Base-by-base conservation (phyloP, 2,329 filamentous ascomycete species). In the Dactylonectria macrodidyma region DNA sequence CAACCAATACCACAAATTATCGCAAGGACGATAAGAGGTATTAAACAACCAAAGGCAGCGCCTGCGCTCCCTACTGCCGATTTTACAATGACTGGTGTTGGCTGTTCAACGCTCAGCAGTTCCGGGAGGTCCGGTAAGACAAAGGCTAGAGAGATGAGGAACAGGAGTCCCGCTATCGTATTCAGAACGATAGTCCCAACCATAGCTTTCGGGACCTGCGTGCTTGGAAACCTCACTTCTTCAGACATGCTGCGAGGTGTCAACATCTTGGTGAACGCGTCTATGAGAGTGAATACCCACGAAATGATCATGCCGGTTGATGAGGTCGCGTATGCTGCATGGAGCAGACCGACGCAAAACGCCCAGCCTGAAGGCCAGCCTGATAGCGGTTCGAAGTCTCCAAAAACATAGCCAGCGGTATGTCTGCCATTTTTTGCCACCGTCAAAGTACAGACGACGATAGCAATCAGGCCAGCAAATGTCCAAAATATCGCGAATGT, bases 261-360 rank as follows among this genome's bases (percentile, higher is more conserved):
- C 19, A 19, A 19, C 19, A 19, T 19, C 19, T 19, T 19, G 19
- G 19, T 19, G 19, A 19, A 19, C 19, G 19, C 19, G 19, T 19
- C 19, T 19, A 19, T 19, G 19, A 19, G 19, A 19, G 19, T 19
- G 52, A 3, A 5, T 14, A 85, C 89, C 85, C 82, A 91, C 89
- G 90, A 92, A 77, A 93, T 91, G 66, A 94, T 91, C 92, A 94
- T 94, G 81, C 92, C 92, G 0, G 91, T 93, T 14, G 91, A 92
- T 3, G 91, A 93, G 14, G 91, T 93, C 52, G 90, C 91, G 76
- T 94, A 93, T 68, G 89, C 92, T 56, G 90, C 91, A 74, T 93
- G 91, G 19, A 93, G 84, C 30, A 93, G 85, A 76, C 92, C 92
- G 66, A 94, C 89, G 77, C 88, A 90, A 82, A 93, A 93, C 3